Base-by-base conservation (phyloP, 305 asterid species). In the Fraxinus velutina region DNA sequence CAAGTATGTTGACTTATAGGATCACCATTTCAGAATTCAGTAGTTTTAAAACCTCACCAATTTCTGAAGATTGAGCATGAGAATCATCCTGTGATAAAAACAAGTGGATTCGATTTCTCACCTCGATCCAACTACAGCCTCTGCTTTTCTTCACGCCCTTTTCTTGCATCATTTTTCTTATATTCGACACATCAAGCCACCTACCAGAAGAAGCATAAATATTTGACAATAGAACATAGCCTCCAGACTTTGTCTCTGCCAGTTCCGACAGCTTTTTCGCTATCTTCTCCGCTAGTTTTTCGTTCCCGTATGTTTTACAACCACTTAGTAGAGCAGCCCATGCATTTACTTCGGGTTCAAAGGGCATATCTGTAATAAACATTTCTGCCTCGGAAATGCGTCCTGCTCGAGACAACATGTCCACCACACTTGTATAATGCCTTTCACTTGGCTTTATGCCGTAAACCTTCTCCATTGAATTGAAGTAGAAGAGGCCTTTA, bases 321-420 rank as follows among this genome's bases (percentile, higher is more conserved):
- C 98, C 94, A 44, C 91, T 91, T 36, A 93, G 89, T 10, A 94
- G 81, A 71, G 98, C 93, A 13, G 97, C 95, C 97, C 93, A 94
- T 2, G 89, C 89, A 78, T 86, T 92, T 3, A 88, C 90, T 57
- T 89, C 94, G 2, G 93, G 92, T 44, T 92, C 92, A 60, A 66
- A 83, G 8, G 93, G 93, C 94, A 94, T 92, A 6, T 75, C 72
- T 47, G 4, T 47, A 5, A 92, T 88, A 73, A 93, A 88, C 87
- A 82, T 52, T 78, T 93, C 93, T 13, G 98, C 97, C 84, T 93
- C 94, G n/a, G 33, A 2, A 71, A 94, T 89, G 17, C 90, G 87
- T 17, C 98, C 98, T 21, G 96, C 87, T 60, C 97, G 87, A 72
- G 98, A 87, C 79, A 94, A 82, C 96, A 93, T 92, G 88, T 94